Base-by-base conservation (phyloP, 1,284 basidiomycete species). In the Moesziomyces globuligerus region DNA sequence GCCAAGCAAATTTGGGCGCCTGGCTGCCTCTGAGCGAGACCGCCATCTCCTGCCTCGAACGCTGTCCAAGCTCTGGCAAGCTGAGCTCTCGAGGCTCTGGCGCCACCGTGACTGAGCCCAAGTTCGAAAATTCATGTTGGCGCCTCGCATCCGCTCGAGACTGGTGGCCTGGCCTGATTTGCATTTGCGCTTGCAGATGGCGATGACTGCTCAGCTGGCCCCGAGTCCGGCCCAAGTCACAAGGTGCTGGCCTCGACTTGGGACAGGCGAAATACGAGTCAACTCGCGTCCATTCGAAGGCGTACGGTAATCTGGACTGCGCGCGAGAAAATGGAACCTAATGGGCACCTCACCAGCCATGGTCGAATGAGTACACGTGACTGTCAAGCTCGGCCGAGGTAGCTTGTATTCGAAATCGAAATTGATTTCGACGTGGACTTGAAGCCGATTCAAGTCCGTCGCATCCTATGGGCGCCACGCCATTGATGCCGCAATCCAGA, bases 401-500 rank as follows among this genome's bases (percentile, higher is more conserved):
- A 10, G 3, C 3, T 45, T 51, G 29, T 49, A 34, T 32, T 34
- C 24, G 8, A 32, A 1, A 8, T 25, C 24, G 21, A 18, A 39
- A 18, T 45, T 20, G 11, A 18, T 29, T 44, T 20, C 1, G 4
- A 0, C 7, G 44, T 17, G 21, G 1, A 15, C 23, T 28, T 44
- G 40, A 25, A 21, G 0, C 28, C 26, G 45, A 17, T 44, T 36
- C 26, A 34, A 48, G 29, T 37, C 6, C 32, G 13, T 5, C 17
- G 15, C 15, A 13, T 17, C 15, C 32, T 17, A 13, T 17, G 32
- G 29, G 13, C 29, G 29, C 13, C 13, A 11, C 13, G 29, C 29
- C 13, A 39, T 36, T 38, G 26, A 59, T 55, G 50, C 59, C 49
- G 66, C 66, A 51, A 69, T 54, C 50, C 43, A 49, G 44, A 18